Evolutionary conservation across 75 land plant species (phyloP).

Genomic region (Picea sitchensis): DNA sequence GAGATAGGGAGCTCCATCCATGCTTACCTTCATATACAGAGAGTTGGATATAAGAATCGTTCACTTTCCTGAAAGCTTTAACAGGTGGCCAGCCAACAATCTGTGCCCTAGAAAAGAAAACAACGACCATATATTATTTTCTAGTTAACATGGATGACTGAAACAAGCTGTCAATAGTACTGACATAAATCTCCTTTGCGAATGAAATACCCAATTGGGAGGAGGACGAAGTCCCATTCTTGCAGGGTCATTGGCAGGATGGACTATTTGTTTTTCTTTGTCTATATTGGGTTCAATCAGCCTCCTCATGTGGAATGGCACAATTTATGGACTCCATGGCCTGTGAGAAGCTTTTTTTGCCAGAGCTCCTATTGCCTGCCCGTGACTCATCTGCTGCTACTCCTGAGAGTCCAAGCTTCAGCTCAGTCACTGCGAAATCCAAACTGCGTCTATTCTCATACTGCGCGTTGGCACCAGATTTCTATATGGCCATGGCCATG

Average conservation of each 20-base stretch:
- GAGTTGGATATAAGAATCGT: conserved; percentile 10
- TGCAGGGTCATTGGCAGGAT: conserved; percentile 33
- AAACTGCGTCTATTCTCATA: neutral
- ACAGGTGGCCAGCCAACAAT: conserved; percentile 95
- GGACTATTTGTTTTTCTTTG: neutral
- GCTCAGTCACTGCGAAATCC: conserved; percentile 48
- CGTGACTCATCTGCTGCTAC: conserved; percentile 10
- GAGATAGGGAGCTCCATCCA: conserved; percentile 21
- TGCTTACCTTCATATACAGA: conserved; percentile 66
- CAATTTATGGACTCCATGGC: conserved; percentile 37
- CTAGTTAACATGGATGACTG: no score
- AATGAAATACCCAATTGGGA: neutral
- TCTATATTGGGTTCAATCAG: conserved; percentile 21
- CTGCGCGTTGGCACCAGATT: neutral
- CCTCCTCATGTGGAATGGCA: conserved; percentile 38
- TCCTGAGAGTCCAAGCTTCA: conserved; percentile 49
- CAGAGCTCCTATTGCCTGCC: conserved; percentile 11
- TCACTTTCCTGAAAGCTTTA: conserved; percentile 46
- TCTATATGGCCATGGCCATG: neutral
- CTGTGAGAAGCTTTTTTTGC: conserved; percentile 40
- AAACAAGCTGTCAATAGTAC: no score
- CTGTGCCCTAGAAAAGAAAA: conserved; percentile 47
- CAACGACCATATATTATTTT: neutral
- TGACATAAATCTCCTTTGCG: neutral
- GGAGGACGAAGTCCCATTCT: conserved; percentile 13